Evolutionary conservation across 75 land plant species (phyloP).

Genomic region (Larix kaempferi): DNA sequence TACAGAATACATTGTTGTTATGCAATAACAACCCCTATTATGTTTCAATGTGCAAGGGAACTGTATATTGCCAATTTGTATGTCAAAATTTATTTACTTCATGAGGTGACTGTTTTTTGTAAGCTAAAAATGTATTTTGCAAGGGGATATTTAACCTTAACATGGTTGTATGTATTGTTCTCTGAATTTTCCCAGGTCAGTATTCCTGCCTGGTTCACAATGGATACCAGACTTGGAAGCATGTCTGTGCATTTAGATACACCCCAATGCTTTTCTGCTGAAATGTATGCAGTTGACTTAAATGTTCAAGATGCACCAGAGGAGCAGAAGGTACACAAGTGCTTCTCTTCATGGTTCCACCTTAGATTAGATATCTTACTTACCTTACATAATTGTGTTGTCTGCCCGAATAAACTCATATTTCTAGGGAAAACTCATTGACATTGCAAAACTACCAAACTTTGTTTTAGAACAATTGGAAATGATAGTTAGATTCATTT

Average conservation of each 20-base stretch:
- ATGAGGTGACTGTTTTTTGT: not conserved
- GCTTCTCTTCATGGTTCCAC: no score
- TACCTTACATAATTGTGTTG: no score
- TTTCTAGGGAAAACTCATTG: no score
- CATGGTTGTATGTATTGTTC: slow-evolving; percentile 3
- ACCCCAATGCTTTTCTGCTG: slow-evolving; percentile 98
- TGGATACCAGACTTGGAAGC: slow-evolving; percentile 84
- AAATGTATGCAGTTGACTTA: slow-evolving; percentile 94
- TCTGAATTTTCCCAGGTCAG: slow-evolving; percentile 58
- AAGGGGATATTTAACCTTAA: not conserved
- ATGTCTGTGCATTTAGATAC: slow-evolving; percentile 92
- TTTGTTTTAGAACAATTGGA: no score
- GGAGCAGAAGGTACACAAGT: slow-evolving; percentile 71
- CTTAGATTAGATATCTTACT: no score
- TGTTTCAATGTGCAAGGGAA: not conserved
- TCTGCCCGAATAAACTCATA: no score
- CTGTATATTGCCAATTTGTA: not conserved
- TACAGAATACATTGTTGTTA: no score
- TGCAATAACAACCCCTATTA: no score
- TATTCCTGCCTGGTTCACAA: slow-evolving; percentile 95
- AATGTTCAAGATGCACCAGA: slow-evolving; percentile 79
- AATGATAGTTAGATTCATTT: no score
- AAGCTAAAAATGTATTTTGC: not conserved
- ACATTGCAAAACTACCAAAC: no score
- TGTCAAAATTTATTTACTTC: not conserved